Evolutionary conservation across 2,329 filamentous ascomycete genomes (phyloP), one percentile per base, ranked within the genome.

Genomic region (Byssothecium circinans): DNA sequence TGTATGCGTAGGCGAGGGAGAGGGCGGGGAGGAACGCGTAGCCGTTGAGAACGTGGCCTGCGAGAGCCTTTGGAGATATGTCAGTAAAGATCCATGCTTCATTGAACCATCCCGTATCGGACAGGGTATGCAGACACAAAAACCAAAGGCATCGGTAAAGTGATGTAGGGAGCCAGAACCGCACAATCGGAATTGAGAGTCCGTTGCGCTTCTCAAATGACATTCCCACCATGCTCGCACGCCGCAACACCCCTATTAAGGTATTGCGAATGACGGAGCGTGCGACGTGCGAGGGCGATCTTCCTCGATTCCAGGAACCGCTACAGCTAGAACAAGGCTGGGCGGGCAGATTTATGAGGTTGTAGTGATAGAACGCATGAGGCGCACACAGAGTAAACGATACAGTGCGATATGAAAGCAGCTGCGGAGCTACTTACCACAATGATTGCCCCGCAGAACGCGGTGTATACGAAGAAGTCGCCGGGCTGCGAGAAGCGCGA

Each of bases 1-100:
- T 96, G 69, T 96, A 96, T 41, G 82, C 78, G 65, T 96, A 81
- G 33, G 91, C 89, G 50, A 96, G 77, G 43, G 88, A 85, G 44
- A 99, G 79, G 11, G 87, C 65, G 43, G 69, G 58, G 42, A 78
- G 67, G 54, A 86, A 84, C 39, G 79, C 74, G 47, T 70, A 68
- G 36, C 75, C 73, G 42, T 77, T 75, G 22, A 85, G 73, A 44
- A 82, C 63, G 49, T 76, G 60, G 52, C 78, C 77, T 61, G 81
- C 81, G 43, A 82, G 62, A 43, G 73, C 66, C 81, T 85, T 64
- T 48, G 45, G 60, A 62, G 54, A 23, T 60, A 58, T 25, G 60
- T 69, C 59, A 69, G 68, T 46, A 47, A 43, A 37, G 47, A 43
- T 47, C 53, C 34, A 41, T 43, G 33, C 8, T 17, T 29, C 33